These are phyloP conservation scores for Simplicillium aogashimaense DNA, from an alignment of 2,329 filamentous ascomycete genomes.

Conservation along the genomic window DNA sequence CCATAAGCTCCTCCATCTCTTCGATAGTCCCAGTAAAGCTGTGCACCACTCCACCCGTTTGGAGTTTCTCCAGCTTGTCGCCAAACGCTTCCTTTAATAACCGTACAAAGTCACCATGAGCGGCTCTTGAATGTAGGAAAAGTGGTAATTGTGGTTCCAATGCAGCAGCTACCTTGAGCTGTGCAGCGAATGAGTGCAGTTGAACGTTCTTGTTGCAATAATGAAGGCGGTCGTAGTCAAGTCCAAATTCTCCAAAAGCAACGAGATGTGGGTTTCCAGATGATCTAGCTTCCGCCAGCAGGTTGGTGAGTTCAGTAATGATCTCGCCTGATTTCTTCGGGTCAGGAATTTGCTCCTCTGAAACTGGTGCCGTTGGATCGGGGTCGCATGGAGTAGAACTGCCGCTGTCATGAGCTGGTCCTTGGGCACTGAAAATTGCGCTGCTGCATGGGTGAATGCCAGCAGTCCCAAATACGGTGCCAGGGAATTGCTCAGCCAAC, in stretches of 20 bases:
- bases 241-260: slow-evolving; percentile 89
- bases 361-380: slow-evolving; percentile 34
- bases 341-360: slow-evolving; percentile 38
- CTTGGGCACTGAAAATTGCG: slow-evolving; percentile 58
- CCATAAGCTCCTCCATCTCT: slow-evolving; percentile 74
- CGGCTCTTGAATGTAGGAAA: slow-evolving; percentile 86
- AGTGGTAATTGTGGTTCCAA: slow-evolving; percentile 68
- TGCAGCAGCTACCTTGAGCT: slow-evolving; percentile 66
- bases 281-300: slow-evolving; percentile 51
- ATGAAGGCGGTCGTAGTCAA: slow-evolving; percentile 90
- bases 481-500: slow-evolving; percentile 65
- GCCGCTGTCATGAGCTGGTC: slow-evolving; percentile 32
- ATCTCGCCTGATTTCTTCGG: slow-evolving; percentile 32
- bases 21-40: slow-evolving; percentile 84
- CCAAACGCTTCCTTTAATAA: slow-evolving; percentile 53
- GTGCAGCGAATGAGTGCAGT: slow-evolving; percentile 72
- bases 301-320: slow-evolving; percentile 49
- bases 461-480: slow-evolving; percentile 77
- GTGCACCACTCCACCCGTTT: slow-evolving; percentile 77
- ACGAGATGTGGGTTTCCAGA: slow-evolving; percentile 39
- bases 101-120: slow-evolving; percentile 72
- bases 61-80: slow-evolving; percentile 51
- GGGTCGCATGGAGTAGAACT: slow-evolving; percentile 45
- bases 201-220: slow-evolving; percentile 73
- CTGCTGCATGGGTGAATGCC: slow-evolving; percentile 91